Evolutionary conservation across 768 basidiomycete species (phyloP).

Genomic region (Lentinula sp.): DNA sequence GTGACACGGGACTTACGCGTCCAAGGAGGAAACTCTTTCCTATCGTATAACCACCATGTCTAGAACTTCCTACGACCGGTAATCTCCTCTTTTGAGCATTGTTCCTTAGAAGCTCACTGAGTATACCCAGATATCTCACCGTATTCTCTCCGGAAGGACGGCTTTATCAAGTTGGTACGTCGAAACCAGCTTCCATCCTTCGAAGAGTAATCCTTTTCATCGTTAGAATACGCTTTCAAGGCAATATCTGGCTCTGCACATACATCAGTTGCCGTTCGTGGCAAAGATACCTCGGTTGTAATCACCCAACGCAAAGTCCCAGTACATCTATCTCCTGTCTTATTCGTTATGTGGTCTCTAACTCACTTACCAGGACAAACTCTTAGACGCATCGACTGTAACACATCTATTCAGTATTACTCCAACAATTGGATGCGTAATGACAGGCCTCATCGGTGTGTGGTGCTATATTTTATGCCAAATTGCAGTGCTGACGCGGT

Average conservation of each 20-base stretch:
- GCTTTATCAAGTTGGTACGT: constrained; percentile 95
- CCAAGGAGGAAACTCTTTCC: neutral
- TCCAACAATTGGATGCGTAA: constrained; percentile 93
- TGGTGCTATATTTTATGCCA: constrained; percentile 1
- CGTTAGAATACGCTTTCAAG: constrained; percentile 96
- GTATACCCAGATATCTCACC: constrained; percentile 70
- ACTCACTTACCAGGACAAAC: constrained; percentile 62
- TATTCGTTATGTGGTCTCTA: neutral
- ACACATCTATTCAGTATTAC: constrained; percentile 97
- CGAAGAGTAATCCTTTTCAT: constrained; percentile 5
- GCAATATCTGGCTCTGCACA: constrained; percentile 97
- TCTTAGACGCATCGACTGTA: constrained; percentile 89
- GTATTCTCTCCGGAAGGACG: constrained; percentile 97
- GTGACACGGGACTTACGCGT: constrained; percentile 3
- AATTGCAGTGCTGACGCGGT: constrained; percentile 1
- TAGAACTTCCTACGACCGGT: constrained; percentile 92
- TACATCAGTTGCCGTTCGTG: constrained; percentile 87
- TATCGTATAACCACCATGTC: constrained; percentile 54
- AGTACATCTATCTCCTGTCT: constrained; percentile 40
- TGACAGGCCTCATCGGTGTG: constrained; percentile 94
- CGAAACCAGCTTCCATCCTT: constrained; percentile 4
- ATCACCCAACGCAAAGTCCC: constrained; percentile 99
- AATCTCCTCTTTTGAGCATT: neutral
- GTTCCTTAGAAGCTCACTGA: neutral
- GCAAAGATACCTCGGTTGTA: constrained; percentile 91